A percentile compares a stretch with the other conserved stretches of the same genome.
Evolutionary conservation across 2,329 filamentous ascomycete species (phyloP).

Genomic region (Diaporthe batatas): DNA sequence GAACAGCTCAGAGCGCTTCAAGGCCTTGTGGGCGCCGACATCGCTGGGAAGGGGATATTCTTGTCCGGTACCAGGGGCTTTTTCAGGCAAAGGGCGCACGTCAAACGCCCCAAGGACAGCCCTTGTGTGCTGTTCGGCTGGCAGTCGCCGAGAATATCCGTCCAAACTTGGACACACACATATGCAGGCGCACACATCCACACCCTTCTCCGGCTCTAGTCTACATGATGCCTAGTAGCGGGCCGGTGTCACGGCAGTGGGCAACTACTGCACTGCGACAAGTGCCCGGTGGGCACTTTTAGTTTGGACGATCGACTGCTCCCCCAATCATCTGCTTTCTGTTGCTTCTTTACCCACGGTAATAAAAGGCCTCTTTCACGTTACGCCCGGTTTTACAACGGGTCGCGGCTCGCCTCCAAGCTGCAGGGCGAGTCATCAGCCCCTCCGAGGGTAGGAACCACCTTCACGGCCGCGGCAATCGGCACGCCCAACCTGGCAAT

Average conservation of each 20-base stretch:
- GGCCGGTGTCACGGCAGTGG: slow-evolving; percentile 13
- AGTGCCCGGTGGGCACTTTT: slow-evolving; percentile 14
- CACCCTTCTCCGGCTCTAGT: slow-evolving; percentile 4
- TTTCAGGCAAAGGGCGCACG: neutral
- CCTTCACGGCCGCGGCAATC: slow-evolving; percentile 14
- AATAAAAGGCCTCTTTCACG: slow-evolving; percentile 29
- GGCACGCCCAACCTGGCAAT: slow-evolving; percentile 10
- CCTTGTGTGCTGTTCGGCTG: neutral
- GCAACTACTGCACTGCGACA: slow-evolving; percentile 16
- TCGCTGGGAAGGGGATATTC: neutral
- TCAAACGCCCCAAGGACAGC: neutral
- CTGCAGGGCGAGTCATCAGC: slow-evolving; percentile 21
- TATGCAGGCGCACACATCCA: slow-evolving; percentile 3
- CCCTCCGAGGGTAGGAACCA: slow-evolving; percentile 20
- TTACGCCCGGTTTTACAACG: slow-evolving; percentile 33
- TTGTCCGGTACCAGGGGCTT: neutral
- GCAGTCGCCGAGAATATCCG: neutral
- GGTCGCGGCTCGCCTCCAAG: slow-evolving; percentile 14
- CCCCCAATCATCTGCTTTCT: slow-evolving; percentile 34
- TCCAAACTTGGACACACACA: neutral
- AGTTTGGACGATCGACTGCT: slow-evolving; percentile 23
- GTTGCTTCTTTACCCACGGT: slow-evolving; percentile 29
- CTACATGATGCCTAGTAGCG: slow-evolving; percentile 20
- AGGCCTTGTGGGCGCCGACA: slow-evolving; percentile 10
- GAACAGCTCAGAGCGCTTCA: neutral